Conservation (phyloP, 805 yeast species). For the Yamadazyma endophytica region DNA sequence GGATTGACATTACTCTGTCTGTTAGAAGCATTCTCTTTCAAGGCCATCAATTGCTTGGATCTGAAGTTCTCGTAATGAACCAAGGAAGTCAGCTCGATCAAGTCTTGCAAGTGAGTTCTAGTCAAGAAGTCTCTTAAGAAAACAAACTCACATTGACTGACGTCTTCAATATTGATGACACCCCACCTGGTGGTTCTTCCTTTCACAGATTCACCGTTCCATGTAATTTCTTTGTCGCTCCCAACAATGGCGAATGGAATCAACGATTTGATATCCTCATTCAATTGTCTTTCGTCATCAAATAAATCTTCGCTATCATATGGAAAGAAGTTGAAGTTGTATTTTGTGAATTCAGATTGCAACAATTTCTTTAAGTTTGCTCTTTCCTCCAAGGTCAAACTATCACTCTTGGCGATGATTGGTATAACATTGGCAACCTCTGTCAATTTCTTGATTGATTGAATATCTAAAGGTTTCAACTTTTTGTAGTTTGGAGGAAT, state of each 20-base stretch:
- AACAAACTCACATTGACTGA: conserved; percentile 92
- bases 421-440: conserved; percentile 95
- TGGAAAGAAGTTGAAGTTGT: conserved; percentile 80
- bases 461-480: conserved; percentile 77
- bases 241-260: conserved; percentile 96
- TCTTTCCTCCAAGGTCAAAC: conserved; percentile 84
- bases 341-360: conserved; percentile 70
- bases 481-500: conserved; percentile 86
- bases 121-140: conserved; percentile 91
- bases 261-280: conserved; percentile 64
- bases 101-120: conserved; percentile 91
- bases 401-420: conserved; percentile 89
- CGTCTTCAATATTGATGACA: conserved; percentile 87
- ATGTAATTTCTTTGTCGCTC: conserved; percentile 69
- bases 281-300: conserved; percentile 69
- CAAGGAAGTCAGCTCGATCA: conserved; percentile 86
- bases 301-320: conserved; percentile 66
- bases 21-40: conserved; percentile 80
- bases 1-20: conserved; percentile 21
- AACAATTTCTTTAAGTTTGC: conserved; percentile 68
- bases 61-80: conserved; percentile 92
- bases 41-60: conserved; percentile 86
- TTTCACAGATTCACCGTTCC: conserved; percentile 76
- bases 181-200: conserved; percentile 97
- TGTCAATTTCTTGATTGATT: conserved; percentile 75